Conservation (phyloP, 768 basidiomycete species). For the Termitomyces sp. region DNA sequence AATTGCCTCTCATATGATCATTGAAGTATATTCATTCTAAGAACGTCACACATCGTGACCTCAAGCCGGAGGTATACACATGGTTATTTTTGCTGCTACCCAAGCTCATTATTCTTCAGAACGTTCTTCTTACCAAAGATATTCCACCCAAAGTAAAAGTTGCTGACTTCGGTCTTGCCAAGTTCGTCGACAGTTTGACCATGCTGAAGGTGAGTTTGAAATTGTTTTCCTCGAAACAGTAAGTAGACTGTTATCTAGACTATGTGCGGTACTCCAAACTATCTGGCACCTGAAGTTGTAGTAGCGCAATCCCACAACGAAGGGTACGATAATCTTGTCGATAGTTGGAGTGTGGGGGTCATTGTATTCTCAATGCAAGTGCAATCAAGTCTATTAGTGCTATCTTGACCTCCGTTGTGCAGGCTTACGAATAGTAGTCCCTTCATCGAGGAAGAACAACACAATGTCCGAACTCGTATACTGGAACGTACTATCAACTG, state of each 20-base stretch:
- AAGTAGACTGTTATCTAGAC: conserved; percentile 39
- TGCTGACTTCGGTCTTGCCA: conserved; percentile 95
- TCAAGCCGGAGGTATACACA: conserved; percentile 72
- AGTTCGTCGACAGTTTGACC: conserved; percentile 73
- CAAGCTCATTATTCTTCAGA: conserved; percentile 33
- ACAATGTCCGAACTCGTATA: conserved; percentile 59
- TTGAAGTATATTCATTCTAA: conserved; percentile 59
- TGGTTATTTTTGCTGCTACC: conserved; percentile 1
- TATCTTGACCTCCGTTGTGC: background rate
- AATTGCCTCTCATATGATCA: background rate
- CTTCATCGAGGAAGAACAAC: conserved; percentile 71
- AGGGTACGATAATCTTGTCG: conserved; percentile 86
- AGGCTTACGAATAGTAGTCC: conserved; percentile 78
- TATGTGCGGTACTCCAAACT: conserved; percentile 95
- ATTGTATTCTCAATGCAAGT: conserved; percentile 85
- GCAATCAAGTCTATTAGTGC: background rate
- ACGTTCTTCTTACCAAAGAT: conserved; percentile 74
- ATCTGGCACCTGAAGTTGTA: conserved; percentile 94
- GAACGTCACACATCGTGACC: conserved; percentile 87
- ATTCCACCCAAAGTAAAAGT: conserved; percentile 75
- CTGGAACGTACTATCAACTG: conserved; percentile 58
- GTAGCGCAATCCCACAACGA: conserved; percentile 46
- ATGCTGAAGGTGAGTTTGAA: conserved; percentile 57
- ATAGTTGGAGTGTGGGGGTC: conserved; percentile 95
- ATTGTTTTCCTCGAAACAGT: background rate